Base-by-base conservation (phyloP, 108 stramenopile genomes). In the Cyclotella distinguenda region DNA sequence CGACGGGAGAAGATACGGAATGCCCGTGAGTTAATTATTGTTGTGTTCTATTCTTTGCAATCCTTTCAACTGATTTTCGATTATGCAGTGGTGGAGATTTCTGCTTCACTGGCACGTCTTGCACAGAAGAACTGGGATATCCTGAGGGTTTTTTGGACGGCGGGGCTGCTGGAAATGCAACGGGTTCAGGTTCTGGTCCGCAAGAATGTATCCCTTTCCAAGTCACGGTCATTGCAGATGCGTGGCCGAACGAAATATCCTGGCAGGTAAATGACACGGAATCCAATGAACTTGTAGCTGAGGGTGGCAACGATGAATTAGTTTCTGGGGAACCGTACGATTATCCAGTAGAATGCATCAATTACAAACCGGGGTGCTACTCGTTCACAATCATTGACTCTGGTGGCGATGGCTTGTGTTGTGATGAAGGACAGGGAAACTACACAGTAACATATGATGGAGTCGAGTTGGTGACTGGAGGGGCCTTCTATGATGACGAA, bases 401-500 rank as follows among this genome's bases (percentile, higher is more conserved):
- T 57, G 62, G 63, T 32, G 79, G 79, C 0, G 81, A 82, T 61
- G 80, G 80, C 1, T 34, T 81, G n/a, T 81, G 80, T 30, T 82
- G 81, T 47, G 21, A 39, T 21, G 43, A 75, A 31, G 81, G 81
- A 44, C 34, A 63, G 10, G 81, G 81, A 60, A 63, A 44, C 21
- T 82, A 78, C 27, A 16, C 64, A 60, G 34, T 73, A 33, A 45
- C 23, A 27, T 61, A 63, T 39, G 68, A 78, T 58, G 76, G 76
- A 19, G 39, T 32, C 3, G 28, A 52, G 27, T 42, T 77, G 25
- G 63, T 59, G 32, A 45, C 26, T 5, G 80, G 74, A 39, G 75
- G 57, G 15, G 66, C 50, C 19, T 81, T 77, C 34, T 69, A 74
- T 21, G 44, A 50, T 28, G 28, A 49, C 38, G 79, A 80, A 59